Conservation (phyloP, 768 basidiomycete genomes). For the Leccinum incarnatum region DNA sequence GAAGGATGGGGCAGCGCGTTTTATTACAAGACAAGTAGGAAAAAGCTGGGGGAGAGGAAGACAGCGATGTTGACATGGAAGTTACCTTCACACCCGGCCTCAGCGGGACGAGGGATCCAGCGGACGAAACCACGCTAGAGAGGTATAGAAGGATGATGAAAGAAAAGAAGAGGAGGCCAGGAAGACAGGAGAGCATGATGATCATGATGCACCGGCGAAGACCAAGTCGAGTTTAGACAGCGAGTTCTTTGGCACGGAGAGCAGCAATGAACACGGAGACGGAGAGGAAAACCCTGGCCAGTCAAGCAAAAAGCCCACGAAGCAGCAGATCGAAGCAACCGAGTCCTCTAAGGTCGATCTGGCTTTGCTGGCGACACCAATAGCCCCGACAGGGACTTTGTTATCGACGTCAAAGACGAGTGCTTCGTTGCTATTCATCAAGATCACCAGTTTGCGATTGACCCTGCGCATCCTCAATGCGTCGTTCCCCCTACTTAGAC, state of each 20-base stretch:
- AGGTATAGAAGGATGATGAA: constrained; percentile 55
- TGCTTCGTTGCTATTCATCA: constrained; percentile 88
- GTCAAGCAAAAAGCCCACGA: constrained; percentile 24
- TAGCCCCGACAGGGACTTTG: constrained; percentile 58
- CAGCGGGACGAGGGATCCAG: constrained; percentile 47
- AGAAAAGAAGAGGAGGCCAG: constrained; percentile 73
- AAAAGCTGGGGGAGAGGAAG: constrained; percentile 23
- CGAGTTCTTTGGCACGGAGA: constrained; percentile 49
- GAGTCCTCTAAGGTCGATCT: constrained; percentile 52
- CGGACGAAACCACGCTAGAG: constrained; percentile 83
- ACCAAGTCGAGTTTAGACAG: constrained; percentile 39
- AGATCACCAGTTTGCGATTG: constrained; percentile 90
- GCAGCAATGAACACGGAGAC: constrained; percentile 26
- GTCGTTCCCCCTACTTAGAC: constrained; percentile 29
- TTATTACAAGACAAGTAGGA: constrained; percentile 13
- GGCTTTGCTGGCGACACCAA: constrained; percentile 59
- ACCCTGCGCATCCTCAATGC: constrained; percentile 88
- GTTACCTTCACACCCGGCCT: constrained; percentile 93
- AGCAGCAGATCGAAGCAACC: constrained; percentile 14
- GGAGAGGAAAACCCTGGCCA: constrained; percentile 20
- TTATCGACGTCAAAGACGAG: constrained; percentile 80
- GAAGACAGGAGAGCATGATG: constrained; percentile 32
- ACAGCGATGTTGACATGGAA: constrained; percentile 77
- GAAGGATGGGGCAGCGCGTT: constrained; percentile 76
- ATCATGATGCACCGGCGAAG: constrained; percentile 19